Percentiles rank a stretch among this genome's conserved stretches.
phyloP scores from a whole-genome alignment of 257 asterid genomes.

The Fraxinus cuspidata region DNA sequence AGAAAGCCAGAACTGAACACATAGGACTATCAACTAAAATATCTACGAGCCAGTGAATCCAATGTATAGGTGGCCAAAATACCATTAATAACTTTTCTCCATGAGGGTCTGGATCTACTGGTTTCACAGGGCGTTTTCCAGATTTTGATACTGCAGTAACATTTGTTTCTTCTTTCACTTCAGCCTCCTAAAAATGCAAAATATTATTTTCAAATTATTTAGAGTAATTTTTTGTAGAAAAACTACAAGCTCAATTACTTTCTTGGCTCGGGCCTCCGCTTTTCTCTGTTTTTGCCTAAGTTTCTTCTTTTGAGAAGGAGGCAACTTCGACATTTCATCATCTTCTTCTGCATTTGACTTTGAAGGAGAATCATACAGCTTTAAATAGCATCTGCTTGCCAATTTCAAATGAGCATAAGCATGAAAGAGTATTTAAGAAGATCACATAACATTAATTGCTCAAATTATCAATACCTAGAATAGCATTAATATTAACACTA shows the following conservation, averaged over 20 bases:
- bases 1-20: conserved; percentile 5
- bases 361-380: conserved; percentile 81
- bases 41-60: conserved; percentile 14
- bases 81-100: conserved; percentile 94
- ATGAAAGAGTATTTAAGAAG: conserved; percentile 8
- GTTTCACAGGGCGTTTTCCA: conserved; percentile 81
- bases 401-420: conserved; percentile 20
- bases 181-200: conserved; percentile 72
- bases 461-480: not conserved
- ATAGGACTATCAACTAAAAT: conserved; percentile 9
- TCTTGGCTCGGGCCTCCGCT: conserved; percentile 98
- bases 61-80: conserved; percentile 22
- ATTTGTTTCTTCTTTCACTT: conserved; percentile 80
- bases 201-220: conserved; percentile 17
- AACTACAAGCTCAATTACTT: conserved; percentile 44
- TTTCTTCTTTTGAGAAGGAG: conserved; percentile 91
- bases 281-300: conserved; percentile 91
- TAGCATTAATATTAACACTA: not conserved
- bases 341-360: conserved; percentile 86
- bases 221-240: conserved; percentile 19
- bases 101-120: conserved; percentile 87
- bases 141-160: conserved; percentile 59
- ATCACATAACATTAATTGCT: not conserved
- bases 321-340: conserved; percentile 77
- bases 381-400: conserved; percentile 80